phyloP scores from a whole-genome alignment of 2,329 filamentous ascomycete genomes.

The Rutstroemia sydowiana region DNA sequence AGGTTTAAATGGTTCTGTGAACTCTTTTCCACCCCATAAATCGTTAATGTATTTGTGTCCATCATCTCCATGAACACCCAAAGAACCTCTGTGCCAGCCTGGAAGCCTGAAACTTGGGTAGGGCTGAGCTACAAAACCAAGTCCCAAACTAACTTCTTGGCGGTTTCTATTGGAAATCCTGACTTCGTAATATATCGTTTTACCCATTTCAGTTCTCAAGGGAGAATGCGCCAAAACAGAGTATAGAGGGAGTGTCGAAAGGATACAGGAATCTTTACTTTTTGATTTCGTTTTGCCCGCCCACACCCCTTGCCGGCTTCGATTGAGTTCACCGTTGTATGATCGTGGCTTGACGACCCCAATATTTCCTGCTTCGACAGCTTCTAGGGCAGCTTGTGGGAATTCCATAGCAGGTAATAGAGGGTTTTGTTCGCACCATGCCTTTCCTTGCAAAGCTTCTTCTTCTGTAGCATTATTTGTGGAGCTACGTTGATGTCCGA shows the following conservation, averaged over 20 bases:
- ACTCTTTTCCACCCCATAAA: conserved; percentile 62
- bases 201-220: conserved; percentile 37
- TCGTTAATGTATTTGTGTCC: conserved; percentile 72
- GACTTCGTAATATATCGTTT: conserved; percentile 66
- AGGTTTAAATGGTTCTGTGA: conserved; percentile 53
- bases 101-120: conserved; percentile 73
- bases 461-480: conserved; percentile 61
- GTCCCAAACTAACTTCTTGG: conserved; percentile 45
- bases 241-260: conserved; percentile 65
- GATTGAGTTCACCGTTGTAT: conserved; percentile 41
- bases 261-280: conserved; percentile 54
- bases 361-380: conserved; percentile 45
- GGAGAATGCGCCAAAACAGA: conserved; percentile 52
- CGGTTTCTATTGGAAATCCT: conserved; percentile 39
- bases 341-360: conserved; percentile 44
- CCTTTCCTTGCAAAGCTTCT: conserved; percentile 56
- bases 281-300: conserved; percentile 34
- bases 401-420: conserved; percentile 48
- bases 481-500: conserved; percentile 58
- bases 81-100: conserved; percentile 69
- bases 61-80: conserved; percentile 76
- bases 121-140: conserved; percentile 66
- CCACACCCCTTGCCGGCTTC: conserved; percentile 46
- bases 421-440: conserved; percentile 57
- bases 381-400: conserved; percentile 38